phyloP scores from a whole-genome alignment of 768 basidiomycete species.

The Chlorophyllum brunneum region DNA sequence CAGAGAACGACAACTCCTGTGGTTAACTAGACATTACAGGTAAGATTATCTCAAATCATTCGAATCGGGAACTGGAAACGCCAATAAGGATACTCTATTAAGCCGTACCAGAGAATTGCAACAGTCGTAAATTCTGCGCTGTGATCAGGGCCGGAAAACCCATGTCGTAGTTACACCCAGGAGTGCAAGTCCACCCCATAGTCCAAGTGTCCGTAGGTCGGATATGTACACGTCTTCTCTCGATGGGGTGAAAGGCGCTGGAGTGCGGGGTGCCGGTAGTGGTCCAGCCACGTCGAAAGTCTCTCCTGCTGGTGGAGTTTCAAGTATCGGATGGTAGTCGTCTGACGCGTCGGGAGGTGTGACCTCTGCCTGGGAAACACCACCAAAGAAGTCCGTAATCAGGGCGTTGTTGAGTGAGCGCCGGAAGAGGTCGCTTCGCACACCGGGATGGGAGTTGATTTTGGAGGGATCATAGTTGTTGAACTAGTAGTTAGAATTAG shows the following conservation, averaged over 20 bases:
- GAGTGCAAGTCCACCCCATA: background rate
- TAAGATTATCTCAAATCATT: too few species aligned
- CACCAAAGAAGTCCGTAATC: conserved; percentile 87
- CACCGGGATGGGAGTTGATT: conserved; percentile 86
- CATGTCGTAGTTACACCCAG: background rate
- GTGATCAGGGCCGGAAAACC: too few species aligned
- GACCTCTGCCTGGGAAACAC: conserved; percentile 81
- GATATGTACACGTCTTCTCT: background rate
- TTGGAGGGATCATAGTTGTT: conserved; percentile 67
- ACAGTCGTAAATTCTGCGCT: too few species aligned
- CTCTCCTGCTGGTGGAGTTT: background rate
- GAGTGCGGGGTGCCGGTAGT: background rate
- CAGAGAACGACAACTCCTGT: too few species aligned
- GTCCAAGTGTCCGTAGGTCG: background rate
- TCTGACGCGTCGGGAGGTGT: background rate
- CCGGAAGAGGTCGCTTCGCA: conserved; percentile 78
- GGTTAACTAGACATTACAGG: too few species aligned
- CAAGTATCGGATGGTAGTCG: background rate
- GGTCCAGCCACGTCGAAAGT: background rate
- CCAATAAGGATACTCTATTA: too few species aligned
- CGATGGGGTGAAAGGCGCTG: background rate
- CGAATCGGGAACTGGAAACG: too few species aligned
- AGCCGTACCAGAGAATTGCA: too few species aligned
- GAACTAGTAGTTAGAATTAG: conserved; percentile 50
- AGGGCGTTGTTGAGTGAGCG: conserved; percentile 57